Evolutionary conservation across 345 rosid species (phyloP).

Genomic region (Firmiana major): DNA sequence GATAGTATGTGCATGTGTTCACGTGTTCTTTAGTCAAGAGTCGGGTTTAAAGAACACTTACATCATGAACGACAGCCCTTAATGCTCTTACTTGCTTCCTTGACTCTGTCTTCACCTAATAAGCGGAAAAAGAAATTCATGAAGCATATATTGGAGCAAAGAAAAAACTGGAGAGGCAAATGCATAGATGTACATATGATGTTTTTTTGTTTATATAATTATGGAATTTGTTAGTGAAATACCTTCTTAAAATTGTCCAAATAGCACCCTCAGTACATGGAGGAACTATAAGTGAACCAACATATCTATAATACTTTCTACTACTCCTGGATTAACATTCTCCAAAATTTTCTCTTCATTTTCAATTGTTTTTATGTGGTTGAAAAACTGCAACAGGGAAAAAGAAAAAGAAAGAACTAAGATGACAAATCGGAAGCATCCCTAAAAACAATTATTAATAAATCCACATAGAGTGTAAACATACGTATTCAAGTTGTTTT

Average conservation of each 20-base stretch:
- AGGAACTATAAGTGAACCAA: conserved; percentile 69
- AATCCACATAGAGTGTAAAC: too few species aligned
- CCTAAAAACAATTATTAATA: too few species aligned
- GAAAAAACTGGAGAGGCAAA: not conserved
- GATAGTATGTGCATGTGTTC: too few species aligned
- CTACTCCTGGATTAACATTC: conserved; percentile 49
- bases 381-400: conserved; percentile 33
- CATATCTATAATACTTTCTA: conserved; percentile 55
- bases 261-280: conserved; percentile 73
- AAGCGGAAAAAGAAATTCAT: not conserved
- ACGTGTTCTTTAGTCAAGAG: too few species aligned
- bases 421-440: too few species aligned
- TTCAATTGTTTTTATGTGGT: conserved; percentile 30
- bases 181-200: not conserved
- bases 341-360: conserved; percentile 32
- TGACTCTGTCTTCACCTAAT: conserved; percentile 65
- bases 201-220: not conserved
- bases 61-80: conserved; percentile 49
- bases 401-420: not conserved
- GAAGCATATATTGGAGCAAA: not conserved
- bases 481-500: too few species aligned
- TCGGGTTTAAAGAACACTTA: too few species aligned
- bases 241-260: conserved; percentile 68
- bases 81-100: conserved; percentile 51
- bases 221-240: not conserved